These are phyloP conservation scores for Calocybe gangraenosa DNA, from an alignment of 768 basidiomycete genomes.

Conservation along the genomic window DNA sequence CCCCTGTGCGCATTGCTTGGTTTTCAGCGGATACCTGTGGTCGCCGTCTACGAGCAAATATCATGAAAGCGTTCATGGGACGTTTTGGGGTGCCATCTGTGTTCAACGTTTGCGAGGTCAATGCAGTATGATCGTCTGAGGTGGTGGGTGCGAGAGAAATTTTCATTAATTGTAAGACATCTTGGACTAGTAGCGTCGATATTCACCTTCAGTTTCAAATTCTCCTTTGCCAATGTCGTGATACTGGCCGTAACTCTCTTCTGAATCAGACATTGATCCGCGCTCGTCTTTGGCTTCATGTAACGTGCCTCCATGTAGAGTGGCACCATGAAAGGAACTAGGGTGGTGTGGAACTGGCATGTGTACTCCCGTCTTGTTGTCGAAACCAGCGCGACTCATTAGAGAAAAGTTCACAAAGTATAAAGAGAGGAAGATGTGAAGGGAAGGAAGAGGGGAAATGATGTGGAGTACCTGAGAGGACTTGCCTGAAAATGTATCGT, in stretches of 20 bases:
- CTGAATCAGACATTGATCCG: conserved; percentile 53
- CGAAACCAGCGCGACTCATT: conserved; percentile 28
- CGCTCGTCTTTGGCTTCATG: conserved; percentile 37
- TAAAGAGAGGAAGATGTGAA: conserved; percentile 13
- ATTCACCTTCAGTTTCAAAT: conserved; percentile 41
- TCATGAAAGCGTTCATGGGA: conserved; percentile 95
- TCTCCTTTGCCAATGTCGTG: conserved; percentile 35
- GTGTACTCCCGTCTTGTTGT: conserved; percentile 17
- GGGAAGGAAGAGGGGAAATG: conserved; percentile 12
- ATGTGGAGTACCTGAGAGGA: conserved; percentile 20
- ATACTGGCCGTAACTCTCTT: conserved; percentile 41
- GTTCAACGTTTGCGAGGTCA: conserved; percentile 79
- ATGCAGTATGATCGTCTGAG: conserved; percentile 32
- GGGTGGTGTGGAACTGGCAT: conserved; percentile 22
- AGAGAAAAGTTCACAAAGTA: conserved; percentile 6
- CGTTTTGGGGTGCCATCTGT: conserved; percentile 85
- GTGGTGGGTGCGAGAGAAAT: neutral
- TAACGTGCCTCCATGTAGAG: conserved; percentile 12
- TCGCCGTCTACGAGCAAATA: conserved; percentile 77
- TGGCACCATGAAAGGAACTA: conserved; percentile 19
- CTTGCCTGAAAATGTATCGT: conserved; percentile 21
- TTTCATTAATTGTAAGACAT: neutral
- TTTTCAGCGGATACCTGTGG: conserved; percentile 86
- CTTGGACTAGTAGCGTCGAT: neutral
- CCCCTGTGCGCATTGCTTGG: conserved; percentile 86